phyloP scores from a whole-genome alignment of 2,329 filamentous ascomycete genomes.

The Clathrospora elynae region DNA sequence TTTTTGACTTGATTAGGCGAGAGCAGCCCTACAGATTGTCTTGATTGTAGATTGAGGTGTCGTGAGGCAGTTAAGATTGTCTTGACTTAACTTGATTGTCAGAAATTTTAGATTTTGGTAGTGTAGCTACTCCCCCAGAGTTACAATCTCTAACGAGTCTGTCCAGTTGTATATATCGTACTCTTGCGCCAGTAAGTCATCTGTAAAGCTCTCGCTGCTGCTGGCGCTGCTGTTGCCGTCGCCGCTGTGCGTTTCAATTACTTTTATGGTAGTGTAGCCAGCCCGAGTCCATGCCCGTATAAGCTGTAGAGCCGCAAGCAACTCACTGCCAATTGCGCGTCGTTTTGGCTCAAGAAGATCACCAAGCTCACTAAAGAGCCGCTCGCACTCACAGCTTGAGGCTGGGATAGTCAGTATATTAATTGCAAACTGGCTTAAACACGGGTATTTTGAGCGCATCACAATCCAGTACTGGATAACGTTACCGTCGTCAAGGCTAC shows the following conservation, averaged over 20 bases:
- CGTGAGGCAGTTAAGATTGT: conserved; percentile 7
- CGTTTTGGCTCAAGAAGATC: conserved; percentile 5
- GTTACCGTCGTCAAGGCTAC: conserved; percentile 3
- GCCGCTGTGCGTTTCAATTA: conserved; percentile 2
- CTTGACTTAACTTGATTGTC: conserved; percentile 7
- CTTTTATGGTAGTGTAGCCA: conserved; percentile 3
- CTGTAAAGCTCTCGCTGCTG: conserved; percentile 1
- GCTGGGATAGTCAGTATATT: conserved; percentile 8
- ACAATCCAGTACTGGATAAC: conserved; percentile 2
- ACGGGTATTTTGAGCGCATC: conserved; percentile 6
- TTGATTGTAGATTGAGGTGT: conserved; percentile 7
- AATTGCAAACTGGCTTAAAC: conserved; percentile 6
- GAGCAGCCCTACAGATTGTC: conserved; percentile 6
- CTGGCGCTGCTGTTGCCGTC: conserved; percentile 1
- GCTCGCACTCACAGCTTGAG: too few relatives aligned
- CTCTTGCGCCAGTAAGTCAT: conserved; percentile 4
- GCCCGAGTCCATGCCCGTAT: conserved; percentile 3
- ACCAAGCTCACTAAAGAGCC: conserved; percentile 1
- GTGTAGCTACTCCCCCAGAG: conserved; percentile 5
- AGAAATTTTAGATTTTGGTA: conserved; percentile 6
- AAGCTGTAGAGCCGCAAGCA: conserved; percentile 5
- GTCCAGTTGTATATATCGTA: conserved; percentile 7
- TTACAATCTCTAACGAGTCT: conserved; percentile 4
- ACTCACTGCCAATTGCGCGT: conserved; percentile 5
- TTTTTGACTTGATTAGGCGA: conserved; percentile 7